Evolutionary conservation across 768 basidiomycete species (phyloP), one percentile per base, ranked within the genome.

Genomic region (Phaffia tasmanica): DNA sequence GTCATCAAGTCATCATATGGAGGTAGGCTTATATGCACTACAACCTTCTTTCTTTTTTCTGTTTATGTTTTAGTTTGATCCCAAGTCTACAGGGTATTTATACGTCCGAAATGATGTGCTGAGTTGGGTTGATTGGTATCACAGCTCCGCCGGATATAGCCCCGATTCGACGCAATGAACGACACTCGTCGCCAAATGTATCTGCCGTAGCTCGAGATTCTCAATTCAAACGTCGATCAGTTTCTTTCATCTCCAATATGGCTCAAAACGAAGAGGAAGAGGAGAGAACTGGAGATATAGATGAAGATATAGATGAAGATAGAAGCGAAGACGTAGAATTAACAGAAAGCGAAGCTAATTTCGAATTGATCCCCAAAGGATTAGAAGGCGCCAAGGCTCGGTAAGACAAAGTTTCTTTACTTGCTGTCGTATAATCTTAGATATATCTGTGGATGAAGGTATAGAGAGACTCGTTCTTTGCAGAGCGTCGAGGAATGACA

Each of bases 101-200:
- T 42, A 4, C 11, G 35, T 42, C 11, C 35, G 35, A 11, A 42
- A 42, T 11, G 35, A 42, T 11, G 11, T 42, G 4, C 35, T 42
- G 35, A 4, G 11, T 42, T 42, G 35, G 35, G 11, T 11, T 4
- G 35, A 42, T 11, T 42, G 4, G 35, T 42, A 5, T 14, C 18
- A 15, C 64, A 65, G 64, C 64, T 60, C 64, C 57, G 19, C 57
- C 64, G 1, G 64, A 65, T 21, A 51, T 57, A 3, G 27, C 56
- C 7, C 18, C 56, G 7, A 32, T 58, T 27, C 64, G 55, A 18
- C 56, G 49, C 5, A 35, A 42, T 15, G 23, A 29, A 23, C 19
- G 57, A 60, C 57, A 48, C 35, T 46, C 57, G 9, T 65, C 64
- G 4, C 64, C 64, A 2, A 19, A 49, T 16, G 18, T 57, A 27